phyloP scores from a whole-genome alignment of 805 yeast species.

The Wickerhamia fluorescens region DNA sequence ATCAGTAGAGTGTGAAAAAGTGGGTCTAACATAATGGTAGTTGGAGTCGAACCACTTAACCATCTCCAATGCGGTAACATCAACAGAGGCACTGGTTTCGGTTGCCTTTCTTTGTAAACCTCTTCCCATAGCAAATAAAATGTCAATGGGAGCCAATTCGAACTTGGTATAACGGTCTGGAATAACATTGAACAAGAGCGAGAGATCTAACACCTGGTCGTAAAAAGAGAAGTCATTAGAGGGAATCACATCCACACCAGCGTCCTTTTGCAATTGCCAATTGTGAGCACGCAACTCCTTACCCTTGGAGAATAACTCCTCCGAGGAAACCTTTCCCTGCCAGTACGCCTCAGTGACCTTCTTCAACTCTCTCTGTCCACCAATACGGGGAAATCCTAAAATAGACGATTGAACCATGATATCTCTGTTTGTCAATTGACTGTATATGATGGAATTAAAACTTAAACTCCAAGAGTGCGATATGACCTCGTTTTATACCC shows the following conservation, averaged over 20 bases:
- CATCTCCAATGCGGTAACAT: slow-evolving; percentile 98
- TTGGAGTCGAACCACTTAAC: slow-evolving; percentile 99
- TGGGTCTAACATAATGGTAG: slow-evolving; percentile 99
- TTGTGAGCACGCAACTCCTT: slow-evolving; percentile 90
- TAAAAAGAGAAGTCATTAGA: slow-evolving; percentile 97
- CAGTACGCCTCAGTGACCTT: slow-evolving; percentile 99
- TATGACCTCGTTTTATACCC: too few relatives aligned
- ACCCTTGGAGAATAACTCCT: slow-evolving; percentile 85
- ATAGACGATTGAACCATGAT: slow-evolving; percentile 94
- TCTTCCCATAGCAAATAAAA: slow-evolving; percentile 98
- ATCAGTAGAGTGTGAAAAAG: slow-evolving; percentile 89
- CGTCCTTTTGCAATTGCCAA: slow-evolving; percentile 96
- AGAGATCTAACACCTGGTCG: slow-evolving; percentile 93
- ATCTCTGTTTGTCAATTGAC: slow-evolving; percentile 2
- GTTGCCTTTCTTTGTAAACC: slow-evolving; percentile 98
- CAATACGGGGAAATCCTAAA: slow-evolving; percentile 99
- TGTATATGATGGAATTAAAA: too few relatives aligned
- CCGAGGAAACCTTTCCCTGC: slow-evolving; percentile 86
- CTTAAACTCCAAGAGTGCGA: too few relatives aligned
- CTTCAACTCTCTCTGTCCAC: slow-evolving; percentile 98
- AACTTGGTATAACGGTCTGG: slow-evolving; percentile 96
- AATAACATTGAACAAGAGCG: slow-evolving; percentile 87
- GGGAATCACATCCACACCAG: slow-evolving; percentile 95
- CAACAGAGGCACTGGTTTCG: slow-evolving; percentile 81
- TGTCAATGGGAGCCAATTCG: slow-evolving; percentile 83